Evolutionary conservation across 495 filamentous ascomycete species (phyloP), one percentile per base, ranked within the genome.

Genomic region (Hypoxylon crocopeplum): DNA sequence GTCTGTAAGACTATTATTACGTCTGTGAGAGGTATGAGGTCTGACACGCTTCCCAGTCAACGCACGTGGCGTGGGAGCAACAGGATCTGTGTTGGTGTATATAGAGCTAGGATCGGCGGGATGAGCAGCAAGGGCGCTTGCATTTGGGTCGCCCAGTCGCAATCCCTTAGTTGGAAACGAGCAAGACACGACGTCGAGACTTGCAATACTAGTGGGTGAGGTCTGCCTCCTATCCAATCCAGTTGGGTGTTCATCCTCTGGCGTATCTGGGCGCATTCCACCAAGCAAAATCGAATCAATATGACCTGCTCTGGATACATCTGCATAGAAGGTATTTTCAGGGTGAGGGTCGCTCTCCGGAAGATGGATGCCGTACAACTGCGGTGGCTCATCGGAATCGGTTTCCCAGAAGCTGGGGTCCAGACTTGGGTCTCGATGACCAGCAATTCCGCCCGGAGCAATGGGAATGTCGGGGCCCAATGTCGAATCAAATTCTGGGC

Each of bases 131-230:
- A 82, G 76, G 15, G 75, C 62, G 22, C 73, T 72, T 69, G 73
- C 53, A 69, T 69, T 54, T 59, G 82, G 33, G 61, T 76, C 59
- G 59, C 76, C 62, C 13, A 74, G 60, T 62, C 81, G 84, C 13
- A 79, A 68, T 1, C 72, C 79, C 70, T 82, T 88, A 2, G 84
- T 84, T 29, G 91, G 92, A 54, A 95, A 83, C 36, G 92, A 93
- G 69, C 92, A 96, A 2, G 92, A 96, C 0, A 90, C 75, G 22
- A 87, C 88, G 63, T 90, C 80, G 37, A 82, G 68, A 54, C 82
- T 84, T 11, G 74, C 69, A 25, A 79, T 74, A 62, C 82, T 84
- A 13, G 66, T 79, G 21, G 82, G 81, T 6, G 82, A 83, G 30
- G 74, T 62, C 16, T 73, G 73, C 39, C 69, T 68, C 50, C 74